Evolutionary conservation across 2,329 filamentous ascomycete genomes (phyloP), one percentile per base, ranked within the genome.

Genomic region (Shiraia sp.): DNA sequence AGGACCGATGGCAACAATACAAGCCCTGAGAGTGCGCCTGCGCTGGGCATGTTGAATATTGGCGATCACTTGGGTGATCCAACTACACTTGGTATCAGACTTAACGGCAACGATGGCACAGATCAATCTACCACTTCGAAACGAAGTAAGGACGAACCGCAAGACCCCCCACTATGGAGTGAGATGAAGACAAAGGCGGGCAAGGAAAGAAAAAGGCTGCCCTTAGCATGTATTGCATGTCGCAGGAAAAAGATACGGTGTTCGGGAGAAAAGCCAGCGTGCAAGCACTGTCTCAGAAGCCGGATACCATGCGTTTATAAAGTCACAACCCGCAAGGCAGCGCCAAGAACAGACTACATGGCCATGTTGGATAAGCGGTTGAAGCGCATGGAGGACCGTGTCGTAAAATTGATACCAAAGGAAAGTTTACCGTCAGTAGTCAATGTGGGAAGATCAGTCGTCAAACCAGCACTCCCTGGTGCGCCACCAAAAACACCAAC

Each of bases 251-350:
- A 99, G 76, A 97, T 99, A 51, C 85, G 92, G 38, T 99, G 93
- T 68, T 97, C 92, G 0, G 93, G 93, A 44, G 93, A 97, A 75
- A 97, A 96, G 70, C 93, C 93, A 2, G 89, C 91, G 0, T 99
- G 93, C 77, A 96, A 96, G 70, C 93, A 97, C 72, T 97, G 93
- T 65, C 78, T 95, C 45, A 83, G 91, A 42, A 95, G 92, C 36
- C 83, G 92, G 30, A 95, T 95, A 56, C 92, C 92, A 2, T 99
- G 93, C 66, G 91, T 97, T 4, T 99, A 97, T 78, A 97, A 97
- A 65, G 90, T 96, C 45, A 97, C 91, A 0, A 90, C 91, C 3
- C 81, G 93, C 46, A 97, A 97, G 69, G 90, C 92, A 1, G 90
- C 91, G 3, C 93, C 93, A 2, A 81, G 93, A 37, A 97, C 93